Evolutionary conservation across 208 protist species (phyloP).

Genomic region (Strigomonas culicis): DNA sequence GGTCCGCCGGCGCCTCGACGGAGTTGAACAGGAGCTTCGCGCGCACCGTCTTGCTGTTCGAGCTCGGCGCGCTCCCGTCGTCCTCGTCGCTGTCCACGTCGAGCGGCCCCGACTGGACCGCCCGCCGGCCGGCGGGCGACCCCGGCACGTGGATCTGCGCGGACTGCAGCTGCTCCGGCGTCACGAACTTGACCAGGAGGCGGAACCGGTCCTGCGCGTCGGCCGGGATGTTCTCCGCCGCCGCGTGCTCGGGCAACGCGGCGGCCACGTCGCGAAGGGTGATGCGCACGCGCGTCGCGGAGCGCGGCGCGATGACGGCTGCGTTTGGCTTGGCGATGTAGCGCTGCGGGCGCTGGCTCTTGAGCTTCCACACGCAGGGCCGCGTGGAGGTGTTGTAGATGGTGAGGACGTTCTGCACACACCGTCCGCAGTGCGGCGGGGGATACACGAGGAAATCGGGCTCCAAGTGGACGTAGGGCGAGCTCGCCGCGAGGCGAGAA

Average conservation of each 20-base stretch:
- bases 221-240: constrained; percentile 23
- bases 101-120: constrained; percentile 8
- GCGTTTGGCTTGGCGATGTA: constrained; percentile 70
- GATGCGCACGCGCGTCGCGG: constrained; percentile 43
- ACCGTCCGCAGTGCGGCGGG: constrained; percentile 55
- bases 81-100: constrained; percentile 9
- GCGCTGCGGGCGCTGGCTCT: constrained; percentile 46
- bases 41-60: neutral
- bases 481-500: constrained; percentile 12
- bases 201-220: constrained; percentile 42
- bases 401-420: constrained; percentile 61
- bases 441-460: constrained; percentile 60
- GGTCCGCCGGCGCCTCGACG: neutral
- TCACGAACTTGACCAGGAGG: constrained; percentile 29
- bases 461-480: constrained; percentile 43
- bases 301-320: constrained; percentile 38
- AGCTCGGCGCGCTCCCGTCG: neutral
- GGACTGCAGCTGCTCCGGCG: neutral
- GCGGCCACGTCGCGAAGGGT: constrained; percentile 43
- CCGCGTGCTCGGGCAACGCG: neutral
- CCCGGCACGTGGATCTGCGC: neutral
- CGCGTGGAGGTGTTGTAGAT: constrained; percentile 54
- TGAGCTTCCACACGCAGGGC: constrained; percentile 66
- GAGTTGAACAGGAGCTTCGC: constrained; percentile 10
- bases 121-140: neutral